Percentiles rank a stretch among this genome's conserved stretches.
Conservation (phyloP, 192 early-diverging fungal species). For the Podila epicladia region DNA sequence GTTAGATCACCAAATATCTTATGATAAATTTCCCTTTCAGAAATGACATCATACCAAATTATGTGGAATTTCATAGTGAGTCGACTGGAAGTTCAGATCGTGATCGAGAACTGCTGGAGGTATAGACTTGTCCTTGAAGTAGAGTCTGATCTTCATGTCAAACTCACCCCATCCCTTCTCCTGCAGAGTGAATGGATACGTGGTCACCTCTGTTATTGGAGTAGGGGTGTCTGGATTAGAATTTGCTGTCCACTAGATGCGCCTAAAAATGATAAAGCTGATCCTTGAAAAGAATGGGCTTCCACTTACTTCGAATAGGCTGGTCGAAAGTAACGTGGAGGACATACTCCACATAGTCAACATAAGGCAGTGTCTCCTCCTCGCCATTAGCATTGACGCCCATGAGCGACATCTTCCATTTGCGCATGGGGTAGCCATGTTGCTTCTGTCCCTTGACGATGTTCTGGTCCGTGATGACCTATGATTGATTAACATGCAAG, state of each 20-base stretch:
- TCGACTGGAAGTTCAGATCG: constrained; percentile 62
- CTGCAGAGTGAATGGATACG: constrained; percentile 58
- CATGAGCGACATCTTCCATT: constrained; percentile 58
- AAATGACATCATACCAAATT: constrained; percentile 37
- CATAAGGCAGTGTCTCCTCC: constrained; percentile 42
- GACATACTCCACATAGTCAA: constrained; percentile 58
- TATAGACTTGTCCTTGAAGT: constrained; percentile 56
- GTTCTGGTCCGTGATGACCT: constrained; percentile 42
- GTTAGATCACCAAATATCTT: background rate
- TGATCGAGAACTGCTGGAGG: constrained; percentile 53
- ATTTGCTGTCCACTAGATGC: background rate
- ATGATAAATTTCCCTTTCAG: background rate
- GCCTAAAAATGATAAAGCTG: background rate
- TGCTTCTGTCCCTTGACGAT: constrained; percentile 47
- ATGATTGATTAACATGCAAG: background rate
- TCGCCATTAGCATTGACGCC: constrained; percentile 53
- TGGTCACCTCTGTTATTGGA: constrained; percentile 49
- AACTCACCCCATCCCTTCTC: constrained; percentile 74
- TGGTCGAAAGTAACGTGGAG: constrained; percentile 61
- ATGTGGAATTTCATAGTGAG: constrained; percentile 55
- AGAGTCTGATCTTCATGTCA: constrained; percentile 62
- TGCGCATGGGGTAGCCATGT: constrained; percentile 52
- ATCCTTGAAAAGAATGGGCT: background rate
- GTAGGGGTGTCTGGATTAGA: background rate
- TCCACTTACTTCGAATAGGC: constrained; percentile 50